phyloP scores from a whole-genome alignment of 108 stramenopile genomes.

The Pseudonitzschia pungens region DNA sequence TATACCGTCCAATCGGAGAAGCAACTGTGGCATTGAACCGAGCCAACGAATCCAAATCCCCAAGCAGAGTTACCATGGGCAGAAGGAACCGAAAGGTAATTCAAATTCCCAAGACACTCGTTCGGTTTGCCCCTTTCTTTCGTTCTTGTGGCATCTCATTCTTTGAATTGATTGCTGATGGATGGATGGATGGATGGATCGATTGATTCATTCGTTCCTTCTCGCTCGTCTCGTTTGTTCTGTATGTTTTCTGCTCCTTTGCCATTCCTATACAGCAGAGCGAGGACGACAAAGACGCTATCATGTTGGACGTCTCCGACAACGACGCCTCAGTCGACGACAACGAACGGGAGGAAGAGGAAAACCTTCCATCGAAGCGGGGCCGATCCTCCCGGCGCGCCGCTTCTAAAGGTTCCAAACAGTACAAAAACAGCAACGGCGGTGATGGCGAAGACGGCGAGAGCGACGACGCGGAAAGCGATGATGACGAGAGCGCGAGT shows the following conservation, averaged over 20 bases:
- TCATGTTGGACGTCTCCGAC: not conserved
- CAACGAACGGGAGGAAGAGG: not conserved
- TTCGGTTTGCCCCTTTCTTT: too few species aligned
- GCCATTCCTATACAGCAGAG: not conserved
- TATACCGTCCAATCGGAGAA: too few species aligned
- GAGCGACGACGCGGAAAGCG: not conserved
- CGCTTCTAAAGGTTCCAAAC: not conserved
- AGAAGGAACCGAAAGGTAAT: too few species aligned
- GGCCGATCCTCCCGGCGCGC: not conserved
- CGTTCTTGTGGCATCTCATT: too few species aligned
- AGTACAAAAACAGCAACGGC: not conserved
- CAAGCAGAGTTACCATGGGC: too few species aligned
- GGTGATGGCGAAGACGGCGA: not conserved
- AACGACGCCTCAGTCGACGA: not conserved
- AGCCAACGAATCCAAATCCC: too few species aligned
- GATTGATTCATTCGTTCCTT: too few species aligned
- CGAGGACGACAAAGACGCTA: not conserved
- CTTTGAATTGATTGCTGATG: too few species aligned
- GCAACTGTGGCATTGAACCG: too few species aligned
- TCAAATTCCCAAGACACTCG: too few species aligned
- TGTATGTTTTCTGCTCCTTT: not conserved
- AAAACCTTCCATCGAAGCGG: not conserved
- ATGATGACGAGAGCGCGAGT: not conserved
- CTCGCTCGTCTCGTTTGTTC: too few species aligned
- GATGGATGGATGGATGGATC: too few species aligned